Evolutionary conservation across 225 moss, liverwort and hornwort species (phyloP), one percentile per base, ranked within the genome.

Genomic region (Neckera pumila): DNA sequence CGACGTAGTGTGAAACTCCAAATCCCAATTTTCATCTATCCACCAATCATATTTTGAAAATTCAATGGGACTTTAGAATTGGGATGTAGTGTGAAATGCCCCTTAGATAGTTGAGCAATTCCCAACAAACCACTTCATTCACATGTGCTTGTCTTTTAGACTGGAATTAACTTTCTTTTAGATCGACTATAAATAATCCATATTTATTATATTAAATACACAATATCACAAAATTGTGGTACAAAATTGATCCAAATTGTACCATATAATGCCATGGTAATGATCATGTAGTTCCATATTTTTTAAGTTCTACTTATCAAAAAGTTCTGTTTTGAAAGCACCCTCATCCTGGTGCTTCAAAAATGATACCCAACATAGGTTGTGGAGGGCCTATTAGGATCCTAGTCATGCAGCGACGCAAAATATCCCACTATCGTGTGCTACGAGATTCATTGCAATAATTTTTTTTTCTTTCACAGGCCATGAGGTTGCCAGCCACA

Each of bases 311-410:
- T 27, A 43, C 21, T 2, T 49, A 8, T 20, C 21, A 49, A 33
- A 70, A 13, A 51, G 3, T 21, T 13, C 1, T 49, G 21, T 31
- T 33, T 49, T 33, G 67, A 67, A 2, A 67, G 12, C 34, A 64
- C 8, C 2, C 5, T 4, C 10, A 34, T 6, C 6, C 0, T 34
- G 5, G 1, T 0, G 6, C 2, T 1, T 65, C 36, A 65, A 3
- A 34, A 65, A n/a, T 21, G n/a, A 20, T 1, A 1, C 1, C 3
- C 21, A 66, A 21, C 7, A n/a, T 2, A 4, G 12, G 1, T 66
- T 66, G 36, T 2, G 0, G 2, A 34, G 5, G 18, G 34, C 65
- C 5, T 1, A 5, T 34, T 1, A 10, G 0, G 5, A 5, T 17
- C 7, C 0, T 1, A 4, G 10, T 65, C 34, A 34, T 3, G 10